Base-by-base conservation (phyloP, 1,284 basidiomycete genomes). In the Cronartium quercuum region DNA sequence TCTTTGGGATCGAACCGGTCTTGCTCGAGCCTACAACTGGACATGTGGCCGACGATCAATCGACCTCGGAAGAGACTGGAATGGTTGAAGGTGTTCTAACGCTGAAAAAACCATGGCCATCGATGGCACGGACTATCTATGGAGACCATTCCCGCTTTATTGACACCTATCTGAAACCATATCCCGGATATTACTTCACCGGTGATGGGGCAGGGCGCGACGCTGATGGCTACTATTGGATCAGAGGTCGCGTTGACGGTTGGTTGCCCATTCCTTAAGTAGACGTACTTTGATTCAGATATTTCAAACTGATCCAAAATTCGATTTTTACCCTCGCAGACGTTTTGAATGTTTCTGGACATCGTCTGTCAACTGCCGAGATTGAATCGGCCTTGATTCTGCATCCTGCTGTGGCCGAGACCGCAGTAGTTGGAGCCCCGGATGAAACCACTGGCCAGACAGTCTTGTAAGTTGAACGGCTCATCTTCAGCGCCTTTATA, bases 231-330 rank as follows among this genome's bases (percentile, higher is more conserved):
- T 98, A 98, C 84, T 91, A 82, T 76, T 82, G 81, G 82, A 98
- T 98, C 84, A 94, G 94, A 84, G 95, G 95, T 68, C 90, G 95
- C 79, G 89, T 98, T 58, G 95, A 98, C 83, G 93, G 91, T 89
- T n/a, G 71, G 63, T 77, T 55, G 13, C 1, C 10, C 29, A 24
- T 51, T 12, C 24, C 42, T 38, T 21, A 21, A 38, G 3, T 38
- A 9, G 3, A 3, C 51, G n/a, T 10, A 4, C 2, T 13, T 47
- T 44, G 21, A n/a, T 15, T 64, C 24, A 58, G 10, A 24, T 37
- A 35, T 62, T 37, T 38, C 42, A 34, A 24, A 64, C 21, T 61
- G 18, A 38, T 57, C 18, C 65, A 24, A 40, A 42, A 4, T 34
- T 24, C 24, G 15, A 35, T 58, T 68, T 66, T 34, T n/a, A 60